phyloP scores from a whole-genome alignment of 345 rosid species.

The Linum tenue region DNA sequence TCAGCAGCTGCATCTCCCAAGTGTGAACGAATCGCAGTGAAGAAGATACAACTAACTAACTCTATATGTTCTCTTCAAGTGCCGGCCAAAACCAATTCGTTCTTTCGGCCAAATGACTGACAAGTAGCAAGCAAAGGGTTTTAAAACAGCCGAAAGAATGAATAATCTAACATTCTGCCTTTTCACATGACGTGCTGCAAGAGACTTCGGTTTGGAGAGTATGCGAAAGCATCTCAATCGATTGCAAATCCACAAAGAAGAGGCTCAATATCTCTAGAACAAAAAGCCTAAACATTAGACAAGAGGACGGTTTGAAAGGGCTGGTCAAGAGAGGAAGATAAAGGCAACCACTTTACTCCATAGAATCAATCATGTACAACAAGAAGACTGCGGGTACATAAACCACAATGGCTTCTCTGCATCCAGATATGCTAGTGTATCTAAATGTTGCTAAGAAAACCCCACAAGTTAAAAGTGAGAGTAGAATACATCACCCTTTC shows the following conservation, averaged over 20 bases:
- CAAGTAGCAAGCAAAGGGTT: neutral
- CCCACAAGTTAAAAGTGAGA: neutral
- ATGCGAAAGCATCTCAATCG: neutral
- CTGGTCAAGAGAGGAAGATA: too few species aligned
- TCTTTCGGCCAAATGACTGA: too few species aligned
- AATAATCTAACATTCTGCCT: neutral
- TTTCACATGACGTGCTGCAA: neutral
- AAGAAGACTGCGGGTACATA: neutral
- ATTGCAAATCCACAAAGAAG: neutral
- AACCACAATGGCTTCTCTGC: neutral
- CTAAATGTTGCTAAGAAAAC: neutral
- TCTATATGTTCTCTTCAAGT: neutral
- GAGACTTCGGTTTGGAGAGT: neutral
- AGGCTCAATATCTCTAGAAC: neutral
- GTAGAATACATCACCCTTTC: too few species aligned
- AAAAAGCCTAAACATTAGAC: too few species aligned
- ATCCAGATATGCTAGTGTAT: neutral
- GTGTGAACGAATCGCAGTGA: neutral
- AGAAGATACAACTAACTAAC: neutral
- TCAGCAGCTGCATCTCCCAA: neutral
- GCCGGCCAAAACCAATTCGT: neutral
- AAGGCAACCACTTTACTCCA: neutral
- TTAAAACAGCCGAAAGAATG: neutral
- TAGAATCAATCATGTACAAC: too few species aligned
- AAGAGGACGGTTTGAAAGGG: too few species aligned